Evolutionary conservation across 176 grass and related monocot genomes (phyloP).

Genomic region (Triticum timopheevii): DNA sequence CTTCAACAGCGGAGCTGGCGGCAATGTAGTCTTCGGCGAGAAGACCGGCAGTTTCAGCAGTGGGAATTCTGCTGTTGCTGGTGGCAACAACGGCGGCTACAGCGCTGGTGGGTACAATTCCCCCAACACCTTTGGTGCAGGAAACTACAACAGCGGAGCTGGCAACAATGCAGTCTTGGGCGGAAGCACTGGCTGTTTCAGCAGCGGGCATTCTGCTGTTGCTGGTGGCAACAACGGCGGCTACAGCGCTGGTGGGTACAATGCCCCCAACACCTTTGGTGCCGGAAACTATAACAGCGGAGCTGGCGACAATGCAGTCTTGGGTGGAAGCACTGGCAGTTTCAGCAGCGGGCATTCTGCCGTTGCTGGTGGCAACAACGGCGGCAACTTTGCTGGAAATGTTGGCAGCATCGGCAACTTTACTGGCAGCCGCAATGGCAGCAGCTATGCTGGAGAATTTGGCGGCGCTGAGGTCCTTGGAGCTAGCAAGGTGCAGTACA

Average conservation of each 20-base stretch:
- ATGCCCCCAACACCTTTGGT: background rate
- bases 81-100: background rate
- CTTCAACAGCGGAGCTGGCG: no score
- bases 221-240: background rate
- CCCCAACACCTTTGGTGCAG: background rate
- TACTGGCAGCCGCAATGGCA: background rate
- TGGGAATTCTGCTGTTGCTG: no score
- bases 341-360: conserved; percentile 16
- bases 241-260: background rate
- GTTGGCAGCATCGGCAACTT: background rate
- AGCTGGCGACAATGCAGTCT: background rate
- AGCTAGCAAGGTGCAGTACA: conserved; percentile 33
- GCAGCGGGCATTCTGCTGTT: background rate
- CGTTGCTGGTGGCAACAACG: background rate
- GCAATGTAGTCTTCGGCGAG: no score
- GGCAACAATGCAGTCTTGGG: background rate
- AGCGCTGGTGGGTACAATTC: background rate
- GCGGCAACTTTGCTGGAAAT: conserved; percentile 15
- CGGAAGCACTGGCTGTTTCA: background rate
- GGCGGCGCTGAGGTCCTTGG: background rate
- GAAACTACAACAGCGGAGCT: background rate
- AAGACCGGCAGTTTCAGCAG: no score
- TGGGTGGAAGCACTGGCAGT: background rate
- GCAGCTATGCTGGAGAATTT: background rate
- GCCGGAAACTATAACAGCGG: background rate